Evolutionary conservation across 768 basidiomycete genomes (phyloP).

Genomic region (Strobilomyces echinocephalus): DNA sequence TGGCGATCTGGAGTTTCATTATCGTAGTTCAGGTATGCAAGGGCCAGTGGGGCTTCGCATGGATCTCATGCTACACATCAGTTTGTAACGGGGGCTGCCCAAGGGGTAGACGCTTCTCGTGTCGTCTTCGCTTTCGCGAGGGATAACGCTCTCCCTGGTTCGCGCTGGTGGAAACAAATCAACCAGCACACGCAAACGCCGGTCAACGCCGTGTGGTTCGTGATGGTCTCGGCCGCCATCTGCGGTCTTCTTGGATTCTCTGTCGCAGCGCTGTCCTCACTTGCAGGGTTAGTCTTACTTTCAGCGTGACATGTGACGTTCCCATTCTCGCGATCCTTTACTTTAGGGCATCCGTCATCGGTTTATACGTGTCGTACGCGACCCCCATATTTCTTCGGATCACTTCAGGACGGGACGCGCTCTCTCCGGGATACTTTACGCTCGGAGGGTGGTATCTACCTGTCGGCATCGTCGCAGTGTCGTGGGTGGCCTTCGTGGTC

Average conservation of each 20-base stretch:
- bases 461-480: constrained; percentile 54
- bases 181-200: constrained; percentile 60
- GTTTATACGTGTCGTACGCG: constrained; percentile 61
- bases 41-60: background rate
- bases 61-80: constrained; percentile 17
- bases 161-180: constrained; percentile 63
- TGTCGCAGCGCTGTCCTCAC: constrained; percentile 53
- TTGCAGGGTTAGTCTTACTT: constrained; percentile 50
- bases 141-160: constrained; percentile 70
- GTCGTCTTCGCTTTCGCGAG: constrained; percentile 73
- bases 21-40: constrained; percentile 51
- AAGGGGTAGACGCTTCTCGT: constrained; percentile 70
- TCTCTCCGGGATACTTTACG: constrained; percentile 56
- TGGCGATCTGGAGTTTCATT: constrained; percentile 66
- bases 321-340: background rate
- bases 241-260: constrained; percentile 68
- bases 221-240: constrained; percentile 50
- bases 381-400: constrained; percentile 67
- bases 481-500: constrained; percentile 63
- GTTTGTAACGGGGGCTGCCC: constrained; percentile 72
- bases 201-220: constrained; percentile 73
- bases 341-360: constrained; percentile 63
- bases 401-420: constrained; percentile 57
- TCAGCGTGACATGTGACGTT: no score
- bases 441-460: constrained; percentile 60